A percentile compares a stretch with the other conserved stretches of the same genome.
Evolutionary conservation across 306 rosid genomes (phyloP).

Genomic region (Ormosia emarginata): DNA sequence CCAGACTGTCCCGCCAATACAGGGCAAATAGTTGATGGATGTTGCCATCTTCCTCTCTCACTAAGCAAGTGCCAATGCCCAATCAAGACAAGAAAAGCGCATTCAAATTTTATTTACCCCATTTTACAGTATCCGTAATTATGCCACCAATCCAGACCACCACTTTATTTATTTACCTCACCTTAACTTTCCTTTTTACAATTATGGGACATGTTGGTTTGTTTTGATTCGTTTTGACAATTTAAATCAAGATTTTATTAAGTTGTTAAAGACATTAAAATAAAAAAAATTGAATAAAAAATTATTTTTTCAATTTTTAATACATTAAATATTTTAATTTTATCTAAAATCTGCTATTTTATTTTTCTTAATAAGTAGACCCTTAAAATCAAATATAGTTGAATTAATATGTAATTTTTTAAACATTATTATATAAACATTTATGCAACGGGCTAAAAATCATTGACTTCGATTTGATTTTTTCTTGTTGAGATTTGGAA

Average conservation of each 20-base stretch:
- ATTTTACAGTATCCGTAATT: background rate
- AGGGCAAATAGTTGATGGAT: slow-evolving; percentile 16
- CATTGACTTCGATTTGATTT: background rate
- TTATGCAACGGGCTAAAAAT: background rate
- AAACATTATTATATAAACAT: background rate
- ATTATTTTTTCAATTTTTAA: too few species aligned
- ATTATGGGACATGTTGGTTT: background rate
- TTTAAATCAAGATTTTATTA: background rate
- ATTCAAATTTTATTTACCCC: background rate
- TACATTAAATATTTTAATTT: too few species aligned
- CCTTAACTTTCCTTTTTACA: background rate
- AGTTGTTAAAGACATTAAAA: too few species aligned
- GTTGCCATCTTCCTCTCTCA: background rate
- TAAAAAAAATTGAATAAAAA: too few species aligned
- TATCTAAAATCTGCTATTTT: too few species aligned
- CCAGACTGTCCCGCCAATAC: slow-evolving; percentile 91
- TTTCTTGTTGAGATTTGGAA: too few species aligned
- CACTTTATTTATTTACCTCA: too few species aligned
- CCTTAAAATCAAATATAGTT: background rate
- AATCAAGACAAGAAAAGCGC: background rate
- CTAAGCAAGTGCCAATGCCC: background rate
- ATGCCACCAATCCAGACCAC: background rate
- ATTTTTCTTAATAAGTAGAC: too few species aligned
- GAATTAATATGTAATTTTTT: background rate
- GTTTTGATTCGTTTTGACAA: background rate